Evolutionary conservation across 257 asterid genomes (phyloP).

Genomic region (Euphrasia confusa): DNA sequence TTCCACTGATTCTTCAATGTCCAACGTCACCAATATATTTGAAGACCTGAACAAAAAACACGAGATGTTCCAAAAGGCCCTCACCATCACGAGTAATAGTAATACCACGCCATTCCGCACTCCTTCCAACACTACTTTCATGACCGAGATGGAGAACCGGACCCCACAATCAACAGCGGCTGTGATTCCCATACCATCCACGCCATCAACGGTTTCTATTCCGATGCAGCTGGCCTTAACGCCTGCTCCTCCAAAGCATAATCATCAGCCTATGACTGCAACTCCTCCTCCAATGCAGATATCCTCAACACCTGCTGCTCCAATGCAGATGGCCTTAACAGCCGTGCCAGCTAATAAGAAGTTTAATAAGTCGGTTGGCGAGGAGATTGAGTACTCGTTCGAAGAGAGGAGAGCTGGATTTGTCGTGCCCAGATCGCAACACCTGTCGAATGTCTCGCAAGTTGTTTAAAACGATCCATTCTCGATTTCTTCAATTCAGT

Average conservation of each 20-base stretch:
- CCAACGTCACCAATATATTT: slow-evolving; percentile 49
- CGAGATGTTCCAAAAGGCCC: slow-evolving; percentile 45
- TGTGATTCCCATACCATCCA: slow-evolving; percentile 17
- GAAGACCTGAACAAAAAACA: slow-evolving; percentile 66
- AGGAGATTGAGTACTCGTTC: slow-evolving; percentile 73
- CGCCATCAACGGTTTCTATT: slow-evolving; percentile 2
- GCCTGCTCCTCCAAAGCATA: slow-evolving; percentile 30
- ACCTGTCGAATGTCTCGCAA: slow-evolving; percentile 23
- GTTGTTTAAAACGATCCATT: too few species aligned
- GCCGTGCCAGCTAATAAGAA: slow-evolving; percentile 27
- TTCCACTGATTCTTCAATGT: slow-evolving; percentile 66
- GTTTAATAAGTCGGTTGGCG: slow-evolving; percentile 31
- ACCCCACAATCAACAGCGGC: slow-evolving; percentile 44
- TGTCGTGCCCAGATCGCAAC: slow-evolving; percentile 41
- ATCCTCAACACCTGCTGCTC: not conserved
- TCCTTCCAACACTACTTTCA: slow-evolving; percentile 50
- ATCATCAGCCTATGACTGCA: too few species aligned
- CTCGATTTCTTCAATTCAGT: too few species aligned
- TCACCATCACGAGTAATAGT: slow-evolving; percentile 34
- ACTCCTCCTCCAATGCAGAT: too few species aligned
- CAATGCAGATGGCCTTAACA: slow-evolving; percentile 41
- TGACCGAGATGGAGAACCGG: slow-evolving; percentile 57
- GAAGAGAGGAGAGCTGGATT: slow-evolving; percentile 86
- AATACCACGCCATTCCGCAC: slow-evolving; percentile 47
- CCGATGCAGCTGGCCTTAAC: slow-evolving; percentile 80